phyloP scores from a whole-genome alignment of 345 rosid species.

The Jatropha curcas region DNA sequence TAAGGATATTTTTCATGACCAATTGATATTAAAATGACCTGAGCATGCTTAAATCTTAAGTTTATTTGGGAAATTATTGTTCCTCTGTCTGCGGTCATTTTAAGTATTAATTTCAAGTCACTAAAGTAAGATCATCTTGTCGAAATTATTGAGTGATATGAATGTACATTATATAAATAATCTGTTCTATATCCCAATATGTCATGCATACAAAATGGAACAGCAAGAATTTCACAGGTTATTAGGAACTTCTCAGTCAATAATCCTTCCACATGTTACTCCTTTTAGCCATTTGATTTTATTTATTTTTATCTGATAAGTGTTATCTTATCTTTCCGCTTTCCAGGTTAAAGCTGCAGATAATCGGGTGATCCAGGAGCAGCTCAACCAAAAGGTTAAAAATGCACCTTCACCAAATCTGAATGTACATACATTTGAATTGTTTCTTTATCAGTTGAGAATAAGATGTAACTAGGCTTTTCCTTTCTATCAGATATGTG shows the following conservation, averaged over 20 bases:
- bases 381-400: conserved; percentile 81
- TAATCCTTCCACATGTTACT: neutral
- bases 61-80: neutral
- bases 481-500: conserved; percentile 55
- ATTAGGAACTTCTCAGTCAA: neutral
- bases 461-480: conserved; percentile 26
- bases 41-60: neutral
- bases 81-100: neutral
- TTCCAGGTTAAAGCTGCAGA: conserved; percentile 92
- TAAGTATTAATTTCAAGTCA: neutral
- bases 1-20: conserved; percentile 4
- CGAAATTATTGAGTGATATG: neutral
- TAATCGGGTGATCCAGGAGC: conserved; percentile 86
- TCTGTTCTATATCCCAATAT: neutral
- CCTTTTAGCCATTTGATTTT: neutral
- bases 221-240: neutral
- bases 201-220: neutral
- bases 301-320: conserved; percentile 13
- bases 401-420: neutral
- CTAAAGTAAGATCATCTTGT: neutral
- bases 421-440: neutral
- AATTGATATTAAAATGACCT: neutral
- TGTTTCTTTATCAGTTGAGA: neutral
- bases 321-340: neutral
- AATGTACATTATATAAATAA: neutral